Conservation (phyloP, 495 filamentous ascomycete species). For the Pyrenopolyporus hunteri region DNA sequence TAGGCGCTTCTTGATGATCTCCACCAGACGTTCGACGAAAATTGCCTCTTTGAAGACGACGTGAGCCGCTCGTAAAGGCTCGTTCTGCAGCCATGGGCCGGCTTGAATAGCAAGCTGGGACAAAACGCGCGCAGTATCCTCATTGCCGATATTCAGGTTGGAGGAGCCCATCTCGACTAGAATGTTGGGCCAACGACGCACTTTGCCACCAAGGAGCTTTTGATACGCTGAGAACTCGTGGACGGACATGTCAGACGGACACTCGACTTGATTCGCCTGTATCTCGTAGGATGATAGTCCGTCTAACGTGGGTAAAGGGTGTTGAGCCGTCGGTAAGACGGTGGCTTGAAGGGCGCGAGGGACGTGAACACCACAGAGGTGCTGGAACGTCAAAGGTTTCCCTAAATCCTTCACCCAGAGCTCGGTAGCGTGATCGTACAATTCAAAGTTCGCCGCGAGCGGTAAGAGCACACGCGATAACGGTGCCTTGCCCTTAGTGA, state of each 20-base stretch:
- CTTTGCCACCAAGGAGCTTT: constrained; percentile 50
- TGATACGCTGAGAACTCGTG: constrained; percentile 61
- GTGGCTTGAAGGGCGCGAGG: constrained; percentile 38
- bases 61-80: constrained; percentile 51
- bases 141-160: constrained; percentile 60
- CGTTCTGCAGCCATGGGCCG: constrained; percentile 47
- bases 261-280: constrained; percentile 59
- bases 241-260: constrained; percentile 52
- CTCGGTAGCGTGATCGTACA: constrained; percentile 35
- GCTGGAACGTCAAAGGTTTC: constrained; percentile 44
- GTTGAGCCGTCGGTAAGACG: constrained; percentile 14
- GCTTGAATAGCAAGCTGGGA: constrained; percentile 53
- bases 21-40: constrained; percentile 53
- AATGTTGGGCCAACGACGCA: constrained; percentile 55
- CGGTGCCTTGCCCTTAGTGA: constrained; percentile 19
- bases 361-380: constrained; percentile 46
- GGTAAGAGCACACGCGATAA: constrained; percentile 29
- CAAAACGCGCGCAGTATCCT: constrained; percentile 50
- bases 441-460: constrained; percentile 26
- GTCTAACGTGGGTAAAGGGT: constrained; percentile 34
- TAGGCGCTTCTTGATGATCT: constrained; percentile 51
- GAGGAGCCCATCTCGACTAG: constrained; percentile 58
- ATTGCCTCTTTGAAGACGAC: constrained; percentile 49
- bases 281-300: constrained; percentile 61
- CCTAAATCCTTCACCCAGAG: constrained; percentile 44